Conservation (phyloP, 2,329 filamentous ascomycete genomes). For the Gnomoniopsis smithogilvyi region DNA sequence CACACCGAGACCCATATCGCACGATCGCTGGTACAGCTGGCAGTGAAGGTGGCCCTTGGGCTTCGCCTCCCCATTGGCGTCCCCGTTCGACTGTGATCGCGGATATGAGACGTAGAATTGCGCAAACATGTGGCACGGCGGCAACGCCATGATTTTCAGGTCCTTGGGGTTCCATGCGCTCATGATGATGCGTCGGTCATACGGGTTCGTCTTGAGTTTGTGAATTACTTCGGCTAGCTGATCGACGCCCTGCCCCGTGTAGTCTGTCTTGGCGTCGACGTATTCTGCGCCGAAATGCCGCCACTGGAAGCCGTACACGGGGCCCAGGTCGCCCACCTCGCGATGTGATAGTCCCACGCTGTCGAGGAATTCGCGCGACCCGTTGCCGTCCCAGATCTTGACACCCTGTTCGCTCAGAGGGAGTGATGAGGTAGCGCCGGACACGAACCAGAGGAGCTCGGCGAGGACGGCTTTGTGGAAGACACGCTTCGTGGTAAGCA, state of each 20-base stretch:
- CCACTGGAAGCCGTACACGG: constrained; percentile 99
- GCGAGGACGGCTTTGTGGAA: constrained; percentile 86
- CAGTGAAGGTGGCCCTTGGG: constrained; percentile 74
- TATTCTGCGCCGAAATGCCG: constrained; percentile 96
- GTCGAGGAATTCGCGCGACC: constrained; percentile 86
- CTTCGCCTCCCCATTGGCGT: constrained; percentile 28
- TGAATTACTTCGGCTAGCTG: constrained; percentile 88
- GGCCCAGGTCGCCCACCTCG: constrained; percentile 84
- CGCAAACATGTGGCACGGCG: constrained; percentile 96
- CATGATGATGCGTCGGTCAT: constrained; percentile 86
- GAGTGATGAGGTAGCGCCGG: constrained; percentile 75
- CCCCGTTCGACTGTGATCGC: constrained; percentile 23
- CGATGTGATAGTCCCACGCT: constrained; percentile 76
- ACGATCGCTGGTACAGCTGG: constrained; percentile 87
- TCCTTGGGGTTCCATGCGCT: constrained; percentile 93
- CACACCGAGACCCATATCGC: constrained; percentile 95
- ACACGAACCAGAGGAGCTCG: constrained; percentile 95
- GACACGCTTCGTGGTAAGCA: constrained; percentile 96
- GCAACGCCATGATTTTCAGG: constrained; percentile 82
- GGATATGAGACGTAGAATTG: constrained; percentile 91
- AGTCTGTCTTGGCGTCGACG: constrained; percentile 73
- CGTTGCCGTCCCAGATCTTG: constrained; percentile 99
- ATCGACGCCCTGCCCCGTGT: constrained; percentile 84
- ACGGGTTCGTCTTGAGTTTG: constrained; percentile 79
- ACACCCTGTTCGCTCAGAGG: constrained; percentile 76